Conservation (phyloP, 1,139 yeast species). For the Eremothecium sinecaudum region DNA sequence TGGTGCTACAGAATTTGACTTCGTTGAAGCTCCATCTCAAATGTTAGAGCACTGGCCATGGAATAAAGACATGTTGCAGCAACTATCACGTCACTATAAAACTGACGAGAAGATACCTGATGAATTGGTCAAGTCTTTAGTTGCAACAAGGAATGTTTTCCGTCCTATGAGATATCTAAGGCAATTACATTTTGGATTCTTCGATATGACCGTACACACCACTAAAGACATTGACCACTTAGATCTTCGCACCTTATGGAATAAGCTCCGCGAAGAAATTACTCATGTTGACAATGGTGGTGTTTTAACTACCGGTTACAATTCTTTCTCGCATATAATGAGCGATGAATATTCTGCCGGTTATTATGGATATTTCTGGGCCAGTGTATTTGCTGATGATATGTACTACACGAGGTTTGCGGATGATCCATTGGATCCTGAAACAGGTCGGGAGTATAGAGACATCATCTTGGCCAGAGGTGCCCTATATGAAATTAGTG, state of each 20-base stretch:
- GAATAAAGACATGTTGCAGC: constrained; percentile 52
- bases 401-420: constrained; percentile 68
- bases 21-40: constrained; percentile 86
- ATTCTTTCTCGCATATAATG: constrained; percentile 67
- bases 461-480: constrained; percentile 63
- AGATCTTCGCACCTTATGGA: constrained; percentile 53
- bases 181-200: constrained; percentile 67
- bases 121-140: constrained; percentile 49
- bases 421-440: constrained; percentile 54
- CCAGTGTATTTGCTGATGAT: constrained; percentile 78
- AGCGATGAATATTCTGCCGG: constrained; percentile 83
- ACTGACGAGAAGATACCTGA: constrained; percentile 52
- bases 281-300: constrained; percentile 50
- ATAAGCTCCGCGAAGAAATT: constrained; percentile 48
- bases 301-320: constrained; percentile 51
- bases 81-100: constrained; percentile 57
- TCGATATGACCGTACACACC: constrained; percentile 66
- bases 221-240: constrained; percentile 35
- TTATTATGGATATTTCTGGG: constrained; percentile 79
- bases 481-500: constrained; percentile 62
- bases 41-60: constrained; percentile 87
- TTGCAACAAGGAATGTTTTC: constrained; percentile 63
- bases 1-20: constrained; percentile 69
- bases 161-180: constrained; percentile 63
- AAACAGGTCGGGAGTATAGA: constrained; percentile 57